Evolutionary conservation across 2,329 filamentous ascomycete genomes (phyloP), one percentile per base, ranked within the genome.

Genomic region (Exophiala alcalophila): DNA sequence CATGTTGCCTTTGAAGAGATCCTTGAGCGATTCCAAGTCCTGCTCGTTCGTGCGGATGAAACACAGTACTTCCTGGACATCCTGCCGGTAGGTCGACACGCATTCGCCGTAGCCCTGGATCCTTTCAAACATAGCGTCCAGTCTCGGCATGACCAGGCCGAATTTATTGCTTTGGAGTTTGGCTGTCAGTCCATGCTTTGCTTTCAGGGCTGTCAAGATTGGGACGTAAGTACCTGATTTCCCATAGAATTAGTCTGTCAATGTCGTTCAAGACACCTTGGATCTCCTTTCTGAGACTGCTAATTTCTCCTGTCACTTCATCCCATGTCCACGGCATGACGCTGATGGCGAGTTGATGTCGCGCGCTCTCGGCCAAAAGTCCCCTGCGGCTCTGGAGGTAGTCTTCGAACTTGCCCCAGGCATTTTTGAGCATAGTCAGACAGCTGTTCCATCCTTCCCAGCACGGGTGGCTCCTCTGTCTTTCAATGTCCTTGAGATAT

Each of bases 61-160:
- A n/a, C n/a, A 32, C 8, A 32, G 16, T 6, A 32, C 15, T 19
- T 32, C 29, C 16, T 32, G 29, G 29, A 32, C 29, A 19, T 32
- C 29, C n/a, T 32, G 19, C 2, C 29, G 29, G 16, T 32, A 32
- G 6, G 29, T 32, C 29, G 29, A 32, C 29, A 32, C 15, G 16
- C 29, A 32, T 19, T 32, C 16, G 15, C 29, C 29, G 15, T 32
- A 32, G 9, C 15, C 16, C 9, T 32, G 16, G 10, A 32, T 32
- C 29, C 21, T 32, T n/a, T 32, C 16, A n/a, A 32, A 20, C 29
- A 32, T 32, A 8, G 16, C 12, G 29, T 32, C 29, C 15, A 32
- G 15, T n/a, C 16, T 20, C 16, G 29, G 29, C 29, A 32, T 11
- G 16, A 32, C 15, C 16, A 32, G 29, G 16, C 29, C 29, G 14